phyloP scores from a whole-genome alignment of 352 stramenopile species.

The Phytopythium aichiense region DNA sequence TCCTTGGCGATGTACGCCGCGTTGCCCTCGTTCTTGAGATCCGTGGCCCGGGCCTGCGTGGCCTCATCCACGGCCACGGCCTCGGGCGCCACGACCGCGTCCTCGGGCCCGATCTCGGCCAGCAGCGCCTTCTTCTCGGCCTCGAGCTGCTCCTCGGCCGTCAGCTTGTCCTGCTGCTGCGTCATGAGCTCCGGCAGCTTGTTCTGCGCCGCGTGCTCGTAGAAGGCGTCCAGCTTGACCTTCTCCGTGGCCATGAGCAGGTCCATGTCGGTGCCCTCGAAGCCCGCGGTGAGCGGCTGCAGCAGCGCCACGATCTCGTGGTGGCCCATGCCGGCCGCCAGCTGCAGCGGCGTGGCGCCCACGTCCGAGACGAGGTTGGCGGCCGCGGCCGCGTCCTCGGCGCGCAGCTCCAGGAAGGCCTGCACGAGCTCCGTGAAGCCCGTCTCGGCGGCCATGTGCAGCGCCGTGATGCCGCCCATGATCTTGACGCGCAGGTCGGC shows the following conservation, averaged over 20 bases:
- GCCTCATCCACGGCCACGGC: slow-evolving; percentile 33
- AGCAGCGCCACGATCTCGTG: slow-evolving; percentile 57
- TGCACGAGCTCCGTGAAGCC: slow-evolving; percentile 58
- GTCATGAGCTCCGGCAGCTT: slow-evolving; percentile 14
- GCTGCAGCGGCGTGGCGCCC: slow-evolving; percentile 62
- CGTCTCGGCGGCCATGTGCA: slow-evolving; percentile 77
- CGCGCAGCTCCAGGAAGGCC: slow-evolving; percentile 44
- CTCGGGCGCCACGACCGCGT: slow-evolving; percentile 45
- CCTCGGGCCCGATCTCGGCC: slow-evolving; percentile 33
- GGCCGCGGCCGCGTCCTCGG: slow-evolving; percentile 38
- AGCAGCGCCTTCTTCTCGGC: slow-evolving; percentile 39
- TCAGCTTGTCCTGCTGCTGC: slow-evolving; percentile 15
- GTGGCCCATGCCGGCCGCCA: slow-evolving; percentile 72
- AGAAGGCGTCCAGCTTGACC: slow-evolving; percentile 53
- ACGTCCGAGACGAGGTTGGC: slow-evolving; percentile 59
- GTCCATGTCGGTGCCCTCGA: slow-evolving; percentile 47
- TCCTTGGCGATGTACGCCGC: slow-evolving; percentile 66
- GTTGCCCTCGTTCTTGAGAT: slow-evolving; percentile 70
- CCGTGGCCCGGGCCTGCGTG: slow-evolving; percentile 30
- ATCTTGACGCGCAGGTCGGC: slow-evolving; percentile 54
- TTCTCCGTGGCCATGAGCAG: slow-evolving; percentile 62
- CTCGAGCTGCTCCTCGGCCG: slow-evolving; percentile 31
- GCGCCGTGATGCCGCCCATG: slow-evolving; percentile 53
- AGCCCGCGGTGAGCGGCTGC: slow-evolving; percentile 58
- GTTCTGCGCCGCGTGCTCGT: slow-evolving; percentile 39